Evolutionary conservation across 306 rosid species (phyloP).

Genomic region (Prunus padus): DNA sequence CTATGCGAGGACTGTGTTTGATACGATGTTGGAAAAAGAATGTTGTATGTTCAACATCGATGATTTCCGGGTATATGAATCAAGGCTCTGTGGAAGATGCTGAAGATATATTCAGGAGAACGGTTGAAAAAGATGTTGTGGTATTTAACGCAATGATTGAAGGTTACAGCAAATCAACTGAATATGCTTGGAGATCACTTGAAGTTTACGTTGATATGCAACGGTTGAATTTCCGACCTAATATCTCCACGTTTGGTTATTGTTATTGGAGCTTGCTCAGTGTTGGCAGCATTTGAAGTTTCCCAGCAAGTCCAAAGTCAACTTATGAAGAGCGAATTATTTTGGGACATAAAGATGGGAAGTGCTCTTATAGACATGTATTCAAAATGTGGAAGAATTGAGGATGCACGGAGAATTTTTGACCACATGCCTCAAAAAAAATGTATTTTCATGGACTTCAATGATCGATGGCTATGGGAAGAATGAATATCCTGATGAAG

Average conservation of each 20-base stretch:
- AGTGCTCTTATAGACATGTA: constrained; percentile 88
- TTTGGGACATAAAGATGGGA: constrained; percentile 55
- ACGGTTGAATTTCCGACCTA: constrained; percentile 59
- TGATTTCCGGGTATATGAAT: constrained; percentile 90
- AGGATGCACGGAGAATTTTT: constrained; percentile 63
- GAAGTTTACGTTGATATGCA: constrained; percentile 78
- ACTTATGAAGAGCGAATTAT: constrained; percentile 62
- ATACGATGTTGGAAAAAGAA: constrained; percentile 60
- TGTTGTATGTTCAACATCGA: constrained; percentile 73
- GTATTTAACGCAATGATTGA: constrained; percentile 93
- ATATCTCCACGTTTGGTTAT: constrained; percentile 86
- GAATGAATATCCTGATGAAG: constrained; percentile 67
- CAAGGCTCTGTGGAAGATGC: constrained; percentile 56
- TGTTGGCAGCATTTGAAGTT: constrained; percentile 60
- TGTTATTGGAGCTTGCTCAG: constrained; percentile 77
- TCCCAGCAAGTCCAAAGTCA: constrained; percentile 78
- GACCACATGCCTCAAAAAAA: constrained; percentile 62
- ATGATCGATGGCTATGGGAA: constrained; percentile 96
- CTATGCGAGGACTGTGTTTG: constrained; percentile 71
- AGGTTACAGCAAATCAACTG: constrained; percentile 74
- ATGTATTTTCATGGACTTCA: constrained; percentile 93
- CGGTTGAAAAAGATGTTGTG: constrained; percentile 68
- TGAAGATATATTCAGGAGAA: constrained; percentile 57
- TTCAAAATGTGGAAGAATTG: constrained; percentile 74
- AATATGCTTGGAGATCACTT: constrained; percentile 59